Percentiles rank a stretch among this genome's conserved stretches.
Evolutionary conservation across 2,329 filamentous ascomycete genomes (phyloP).

Genomic region (Venturia carpophila): DNA sequence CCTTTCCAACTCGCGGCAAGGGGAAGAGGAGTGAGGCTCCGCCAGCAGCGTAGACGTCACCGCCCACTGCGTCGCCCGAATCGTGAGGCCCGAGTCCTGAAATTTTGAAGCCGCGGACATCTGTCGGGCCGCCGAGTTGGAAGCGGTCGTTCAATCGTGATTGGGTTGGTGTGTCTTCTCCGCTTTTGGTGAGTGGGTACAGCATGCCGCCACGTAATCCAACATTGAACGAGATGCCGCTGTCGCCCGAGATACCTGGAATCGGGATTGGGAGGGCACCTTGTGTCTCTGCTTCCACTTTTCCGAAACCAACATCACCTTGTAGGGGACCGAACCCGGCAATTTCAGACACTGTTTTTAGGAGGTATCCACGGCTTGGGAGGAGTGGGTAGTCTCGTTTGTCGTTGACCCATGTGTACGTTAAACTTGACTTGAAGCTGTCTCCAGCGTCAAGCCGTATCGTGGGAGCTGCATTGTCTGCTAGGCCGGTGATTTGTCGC

Average conservation of each 20-base stretch:
- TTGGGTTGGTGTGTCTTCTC: slow-evolving; percentile 47
- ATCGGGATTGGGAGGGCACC: slow-evolving; percentile 66
- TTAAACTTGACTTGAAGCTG: slow-evolving; percentile 78
- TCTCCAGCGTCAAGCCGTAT: slow-evolving; percentile 83
- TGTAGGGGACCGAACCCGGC: slow-evolving; percentile 76
- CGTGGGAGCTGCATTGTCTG: slow-evolving; percentile 67
- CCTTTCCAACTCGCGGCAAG: slow-evolving; percentile 69
- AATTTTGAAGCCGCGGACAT: slow-evolving; percentile 87
- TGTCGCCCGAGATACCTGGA: slow-evolving; percentile 59
- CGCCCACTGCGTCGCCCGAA: slow-evolving; percentile 75
- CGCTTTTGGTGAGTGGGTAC: slow-evolving; percentile 66
- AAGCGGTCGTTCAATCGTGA: slow-evolving; percentile 92
- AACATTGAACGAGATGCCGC: slow-evolving; percentile 73
- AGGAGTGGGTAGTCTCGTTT: slow-evolving; percentile 77
- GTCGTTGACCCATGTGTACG: slow-evolving; percentile 74
- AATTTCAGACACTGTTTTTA: slow-evolving; percentile 73
- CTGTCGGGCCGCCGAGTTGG: slow-evolving; percentile 85
- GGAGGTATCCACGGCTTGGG: slow-evolving; percentile 70
- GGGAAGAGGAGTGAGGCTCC: slow-evolving; percentile 81
- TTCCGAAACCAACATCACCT: slow-evolving; percentile 90
- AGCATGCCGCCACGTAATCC: slow-evolving; percentile 75
- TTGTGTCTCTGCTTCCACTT: slow-evolving; percentile 78
- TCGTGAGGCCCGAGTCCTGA: slow-evolving; percentile 85
- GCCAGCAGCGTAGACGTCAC: slow-evolving; percentile 84
- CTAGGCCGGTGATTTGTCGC: slow-evolving; percentile 79